Evolutionary conservation across 2,329 filamentous ascomycete genomes (phyloP), one percentile per base, ranked within the genome.

Genomic region (Aspergillus sergii): DNA sequence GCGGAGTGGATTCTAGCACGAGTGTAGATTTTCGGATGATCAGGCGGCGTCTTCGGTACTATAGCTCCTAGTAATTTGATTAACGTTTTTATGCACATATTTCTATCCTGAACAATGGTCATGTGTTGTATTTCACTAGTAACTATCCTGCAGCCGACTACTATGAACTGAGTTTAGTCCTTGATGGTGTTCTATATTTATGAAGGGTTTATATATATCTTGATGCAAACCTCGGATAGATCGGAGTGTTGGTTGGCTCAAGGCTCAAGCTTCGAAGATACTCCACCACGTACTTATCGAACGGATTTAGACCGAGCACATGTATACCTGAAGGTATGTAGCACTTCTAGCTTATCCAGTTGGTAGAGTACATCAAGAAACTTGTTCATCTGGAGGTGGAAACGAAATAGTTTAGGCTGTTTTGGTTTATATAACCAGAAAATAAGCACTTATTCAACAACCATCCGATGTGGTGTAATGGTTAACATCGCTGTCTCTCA

Each of bases 401-500:
- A 4, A 26, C 23, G 23, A 26, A 26, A 26, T 26, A n/a, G n/a
- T n/a, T n/a, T n/a, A n/a, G n/a, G n/a, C n/a, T 26, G 4, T 26
- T 23, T 43, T 43, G n/a, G n/a, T 1, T 46, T 30, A 30, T 6
- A 1, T 28, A 50, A 2, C 26, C n/a, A n/a, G n/a, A 10, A 30
- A 50, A 30, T 19, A 28, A 4, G 0, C 0, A 11, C 1, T 1
- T 2, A 23, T 16, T 12, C n/a, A 55, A 23, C 32, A 16, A 36
- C 4, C 14, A 39, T 55, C 51, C 51, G 51, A 55, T 55, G 51
- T 55, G 51, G 51, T 55, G 51, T 55, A 55, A 55, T 55, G 51
- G 51, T 14, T 39, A 55, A 55, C 51, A 55, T 55, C 51, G 51
- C 51, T 55, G 51, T 55, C 51, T 55, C 51, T 55, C 51, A 55